phyloP scores from a whole-genome alignment of 805 yeast genomes.

The Suhomyces xylopsoci region DNA sequence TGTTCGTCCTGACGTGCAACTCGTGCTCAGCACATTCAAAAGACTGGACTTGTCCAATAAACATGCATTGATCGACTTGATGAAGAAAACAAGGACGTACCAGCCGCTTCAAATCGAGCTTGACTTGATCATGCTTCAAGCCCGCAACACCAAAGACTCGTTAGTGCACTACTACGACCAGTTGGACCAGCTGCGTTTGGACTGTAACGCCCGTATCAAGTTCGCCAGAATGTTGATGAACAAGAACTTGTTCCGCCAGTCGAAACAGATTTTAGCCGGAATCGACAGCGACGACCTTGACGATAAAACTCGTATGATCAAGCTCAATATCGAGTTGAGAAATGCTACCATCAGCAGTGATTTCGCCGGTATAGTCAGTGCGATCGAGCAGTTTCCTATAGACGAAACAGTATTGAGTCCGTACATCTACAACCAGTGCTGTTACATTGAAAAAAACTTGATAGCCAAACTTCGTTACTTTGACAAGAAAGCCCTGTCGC shows the following conservation, averaged over 20 bases:
- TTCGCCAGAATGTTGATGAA: slow-evolving; percentile 31
- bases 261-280: slow-evolving; percentile 20
- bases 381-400: slow-evolving; percentile 30
- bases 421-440: slow-evolving; percentile 31
- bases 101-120: slow-evolving; percentile 8
- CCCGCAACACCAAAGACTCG: slow-evolving; percentile 15
- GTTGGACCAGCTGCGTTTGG: slow-evolving; percentile 12
- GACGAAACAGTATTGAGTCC: slow-evolving; percentile 30
- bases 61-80: slow-evolving; percentile 22
- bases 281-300: slow-evolving; percentile 22
- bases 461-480: slow-evolving; percentile 11
- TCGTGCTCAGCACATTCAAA: slow-evolving; percentile 32
- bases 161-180: slow-evolving; percentile 14
- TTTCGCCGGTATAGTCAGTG: slow-evolving; percentile 15
- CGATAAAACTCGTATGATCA: slow-evolving; percentile 24
- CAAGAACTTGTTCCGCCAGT: slow-evolving; percentile 21
- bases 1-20: slow-evolving; percentile 30
- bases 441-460: slow-evolving; percentile 27
- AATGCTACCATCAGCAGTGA: slow-evolving; percentile 17
- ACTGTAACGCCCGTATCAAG: slow-evolving; percentile 25
- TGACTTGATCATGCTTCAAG: slow-evolving; percentile 18
- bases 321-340: slow-evolving; percentile 25
- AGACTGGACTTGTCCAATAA: slow-evolving; percentile 23
- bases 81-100: slow-evolving; percentile 14
- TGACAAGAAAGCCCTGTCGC: not conserved